Evolutionary conservation across 805 yeast species (phyloP).

Genomic region (Yamadazyma tumulicola): DNA sequence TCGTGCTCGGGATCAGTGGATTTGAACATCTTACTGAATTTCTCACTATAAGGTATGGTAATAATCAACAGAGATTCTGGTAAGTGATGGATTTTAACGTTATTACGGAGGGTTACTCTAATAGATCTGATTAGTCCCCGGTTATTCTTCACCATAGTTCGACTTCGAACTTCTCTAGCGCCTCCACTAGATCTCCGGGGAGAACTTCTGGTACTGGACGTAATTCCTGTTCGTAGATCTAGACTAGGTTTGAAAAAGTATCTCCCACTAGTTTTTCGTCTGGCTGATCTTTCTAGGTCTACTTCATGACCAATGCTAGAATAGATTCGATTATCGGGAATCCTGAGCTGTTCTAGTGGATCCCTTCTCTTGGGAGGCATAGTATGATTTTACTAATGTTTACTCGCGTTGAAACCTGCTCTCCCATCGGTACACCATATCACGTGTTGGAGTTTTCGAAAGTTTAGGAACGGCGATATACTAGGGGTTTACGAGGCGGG

Average conservation of each 20-base stretch:
- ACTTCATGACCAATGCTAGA: constrained; percentile 17
- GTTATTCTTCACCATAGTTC: neutral
- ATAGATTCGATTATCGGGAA: constrained; percentile 27
- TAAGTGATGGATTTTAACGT: neutral
- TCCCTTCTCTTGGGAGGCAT: constrained; percentile 21
- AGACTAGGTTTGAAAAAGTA: neutral
- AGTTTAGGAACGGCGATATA: too few relatives aligned
- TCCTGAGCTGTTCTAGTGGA: constrained; percentile 25
- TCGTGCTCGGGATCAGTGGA: constrained; percentile 12
- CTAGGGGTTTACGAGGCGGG: too few relatives aligned
- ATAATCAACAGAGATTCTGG: neutral
- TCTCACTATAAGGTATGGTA: constrained; percentile 1
- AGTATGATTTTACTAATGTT: neutral
- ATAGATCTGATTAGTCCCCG: neutral
- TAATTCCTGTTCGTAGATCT: neutral
- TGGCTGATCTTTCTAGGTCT: constrained; percentile 20
- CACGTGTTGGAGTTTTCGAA: too few relatives aligned
- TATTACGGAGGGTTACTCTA: neutral
- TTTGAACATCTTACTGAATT: constrained; percentile 3
- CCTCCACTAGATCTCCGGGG: neutral
- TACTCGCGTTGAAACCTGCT: constrained; percentile 1
- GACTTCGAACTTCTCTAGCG: neutral
- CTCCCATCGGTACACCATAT: too few relatives aligned
- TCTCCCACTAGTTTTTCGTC: constrained; percentile 18
- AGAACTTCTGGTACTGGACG: neutral